These are phyloP conservation scores for Vicia villosa DNA, from an alignment of 306 rosid species.

Conservation along the genomic window DNA sequence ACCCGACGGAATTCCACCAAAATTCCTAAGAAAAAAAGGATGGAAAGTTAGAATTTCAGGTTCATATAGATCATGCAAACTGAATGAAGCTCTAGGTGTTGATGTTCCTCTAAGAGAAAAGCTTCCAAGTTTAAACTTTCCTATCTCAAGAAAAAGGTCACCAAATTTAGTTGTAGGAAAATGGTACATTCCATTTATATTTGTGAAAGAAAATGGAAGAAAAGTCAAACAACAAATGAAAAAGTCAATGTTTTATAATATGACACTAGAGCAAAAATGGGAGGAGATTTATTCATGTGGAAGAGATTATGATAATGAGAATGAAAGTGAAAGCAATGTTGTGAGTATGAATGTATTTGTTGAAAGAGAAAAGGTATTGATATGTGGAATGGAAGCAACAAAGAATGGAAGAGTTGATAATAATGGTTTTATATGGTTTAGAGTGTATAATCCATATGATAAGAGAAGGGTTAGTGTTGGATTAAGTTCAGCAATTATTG, in stretches of 20 bases:
- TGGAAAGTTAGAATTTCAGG: constrained; percentile 68
- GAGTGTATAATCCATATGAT: constrained; percentile 41
- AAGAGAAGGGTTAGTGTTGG: constrained; percentile 57
- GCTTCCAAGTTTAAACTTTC: constrained; percentile 66
- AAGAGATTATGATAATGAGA: constrained; percentile 28
- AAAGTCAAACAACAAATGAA: constrained; percentile 59
- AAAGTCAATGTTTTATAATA: constrained; percentile 56
- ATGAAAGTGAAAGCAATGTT: constrained; percentile 25
- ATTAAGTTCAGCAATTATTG: constrained; percentile 60
- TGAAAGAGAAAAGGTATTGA: constrained; percentile 60
- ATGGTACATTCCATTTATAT: constrained; percentile 78
- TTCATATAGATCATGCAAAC: constrained; percentile 39
- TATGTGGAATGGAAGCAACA: constrained; percentile 56
- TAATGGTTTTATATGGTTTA: constrained; percentile 65
- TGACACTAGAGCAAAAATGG: constrained; percentile 82
- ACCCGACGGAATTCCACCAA: constrained; percentile 79
- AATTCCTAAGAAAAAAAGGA: constrained; percentile 68
- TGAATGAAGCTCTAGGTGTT: constrained; percentile 67
- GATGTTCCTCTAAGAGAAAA: constrained; percentile 52
- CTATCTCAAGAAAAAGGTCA: constrained; percentile 55
- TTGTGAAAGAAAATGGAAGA: constrained; percentile 61
- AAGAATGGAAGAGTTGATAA: constrained; percentile 42
- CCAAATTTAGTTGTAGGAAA: constrained; percentile 59
- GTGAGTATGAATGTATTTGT: constrained; percentile 60
- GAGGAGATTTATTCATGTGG: constrained; percentile 70